Evolutionary conservation across 2,329 filamentous ascomycete genomes (phyloP).

Genomic region (Capronia americana): DNA sequence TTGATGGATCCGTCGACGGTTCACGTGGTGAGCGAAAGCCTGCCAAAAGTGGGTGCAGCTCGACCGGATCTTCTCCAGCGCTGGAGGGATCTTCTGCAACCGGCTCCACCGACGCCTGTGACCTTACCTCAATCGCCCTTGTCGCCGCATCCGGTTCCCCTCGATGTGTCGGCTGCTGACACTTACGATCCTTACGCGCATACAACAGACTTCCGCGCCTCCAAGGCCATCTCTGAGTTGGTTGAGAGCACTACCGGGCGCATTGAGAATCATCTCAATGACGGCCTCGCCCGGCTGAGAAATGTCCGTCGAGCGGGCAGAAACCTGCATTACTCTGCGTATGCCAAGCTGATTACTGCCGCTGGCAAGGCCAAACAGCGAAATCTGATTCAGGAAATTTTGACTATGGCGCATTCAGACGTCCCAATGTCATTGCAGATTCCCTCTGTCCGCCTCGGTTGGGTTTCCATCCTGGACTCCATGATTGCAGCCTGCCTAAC

Average conservation of each 20-base stretch:
- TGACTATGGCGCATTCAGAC: conserved; percentile 87
- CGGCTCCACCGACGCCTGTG: conserved; percentile 47
- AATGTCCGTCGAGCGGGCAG: conserved; percentile 92
- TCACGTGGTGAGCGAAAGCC: conserved; percentile 63
- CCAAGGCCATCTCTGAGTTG: conserved; percentile 85
- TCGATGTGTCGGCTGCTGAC: conserved; percentile 73
- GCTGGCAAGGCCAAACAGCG: conserved; percentile 85
- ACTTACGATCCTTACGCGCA: conserved; percentile 89
- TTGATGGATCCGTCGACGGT: conserved; percentile 63
- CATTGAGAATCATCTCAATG: conserved; percentile 74
- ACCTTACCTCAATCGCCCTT: conserved; percentile 47
- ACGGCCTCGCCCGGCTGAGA: conserved; percentile 81
- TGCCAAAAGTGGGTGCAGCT: conserved; percentile 58
- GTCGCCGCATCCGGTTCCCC: conserved; percentile 57
- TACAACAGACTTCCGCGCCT: conserved; percentile 91
- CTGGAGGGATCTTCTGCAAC: conserved; percentile 63
- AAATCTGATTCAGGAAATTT: conserved; percentile 81
- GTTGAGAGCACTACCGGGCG: conserved; percentile 80
- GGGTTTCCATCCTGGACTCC: conserved; percentile 93
- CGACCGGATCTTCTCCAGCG: conserved; percentile 56
- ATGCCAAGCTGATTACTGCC: conserved; percentile 90
- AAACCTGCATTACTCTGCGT: conserved; percentile 94
- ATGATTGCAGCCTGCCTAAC: conserved; percentile 94
- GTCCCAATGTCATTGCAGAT: conserved; percentile 85
- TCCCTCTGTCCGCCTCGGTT: conserved; percentile 87